Evolutionary conservation across 495 filamentous ascomycete genomes (phyloP), one percentile per base, ranked within the genome.

Genomic region (Penicillium soppii): DNA sequence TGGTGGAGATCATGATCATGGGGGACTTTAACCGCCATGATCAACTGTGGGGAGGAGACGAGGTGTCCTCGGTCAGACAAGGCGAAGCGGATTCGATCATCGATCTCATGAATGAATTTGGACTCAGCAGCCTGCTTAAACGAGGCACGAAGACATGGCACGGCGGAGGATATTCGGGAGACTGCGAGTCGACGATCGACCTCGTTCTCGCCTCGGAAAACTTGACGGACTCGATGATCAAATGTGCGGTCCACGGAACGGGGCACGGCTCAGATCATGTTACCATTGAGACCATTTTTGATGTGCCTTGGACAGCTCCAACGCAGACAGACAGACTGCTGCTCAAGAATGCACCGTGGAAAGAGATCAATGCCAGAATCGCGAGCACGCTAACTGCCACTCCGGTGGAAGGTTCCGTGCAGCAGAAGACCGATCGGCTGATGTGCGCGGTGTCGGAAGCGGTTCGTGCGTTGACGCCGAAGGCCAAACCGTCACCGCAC

Each of bases 21-120:
- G 66, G 52, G 58, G 71, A n/a, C n/a, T n/a, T n/a, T n/a, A n/a
- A n/a, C n/a, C n/a, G n/a, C n/a, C n/a, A n/a, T n/a, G n/a, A n/a
- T 59, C 58, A 62, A 49, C 57, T 72, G 9, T 74, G 53, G 66
- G 69, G 66, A 59, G 68, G 64, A 59, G 67, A 69, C 43, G 46
- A 61, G 12, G 54, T 72, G 30, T 54, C 55, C n/a, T 44, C 39
- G 22, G 41, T 20, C 25, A 63, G 60, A 43, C 59, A 71, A 32
- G 67, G 65, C 19, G 62, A 73, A 54, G 68, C 63, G 30, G 65
- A 62, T 45, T 56, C 50, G 35, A 67, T 70, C 37, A 67, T 73
- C 32, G 54, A 72, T 35, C 47, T 70, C 26, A 72, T 71, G 46
- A 65, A 51, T 33, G 57, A 70, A 27, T 57, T 56, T 37, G 37